These are phyloP conservation scores for Claviceps sp. DNA, from an alignment of 2,329 filamentous ascomycete species.

Conservation along the genomic window DNA sequence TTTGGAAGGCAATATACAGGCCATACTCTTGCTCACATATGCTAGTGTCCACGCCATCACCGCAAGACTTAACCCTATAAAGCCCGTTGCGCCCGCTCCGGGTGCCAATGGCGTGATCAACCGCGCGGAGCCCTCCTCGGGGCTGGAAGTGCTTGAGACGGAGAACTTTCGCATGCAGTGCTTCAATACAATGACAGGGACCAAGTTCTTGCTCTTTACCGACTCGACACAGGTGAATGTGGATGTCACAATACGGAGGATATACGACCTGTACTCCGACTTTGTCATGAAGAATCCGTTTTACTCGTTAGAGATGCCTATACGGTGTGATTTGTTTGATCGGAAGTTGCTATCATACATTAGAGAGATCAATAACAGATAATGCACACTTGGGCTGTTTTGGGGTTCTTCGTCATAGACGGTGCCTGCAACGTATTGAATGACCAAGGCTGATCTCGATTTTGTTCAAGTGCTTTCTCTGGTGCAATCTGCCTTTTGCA, in stretches of 20 bases:
- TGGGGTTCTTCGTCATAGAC: background rate
- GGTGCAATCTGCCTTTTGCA: background rate
- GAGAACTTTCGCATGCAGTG: conserved; percentile 93
- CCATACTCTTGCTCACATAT: conserved; percentile 5
- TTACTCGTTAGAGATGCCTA: conserved; percentile 94
- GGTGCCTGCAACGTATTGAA: background rate
- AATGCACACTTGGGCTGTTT: background rate
- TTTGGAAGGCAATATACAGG: background rate
- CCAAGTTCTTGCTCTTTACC: conserved; percentile 91
- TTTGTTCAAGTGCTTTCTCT: no score
- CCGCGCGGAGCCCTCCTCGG: conserved; percentile 54
- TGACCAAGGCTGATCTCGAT: background rate
- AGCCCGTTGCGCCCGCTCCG: conserved; percentile 21
- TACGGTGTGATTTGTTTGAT: conserved; percentile 91
- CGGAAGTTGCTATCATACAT: conserved; percentile 71
- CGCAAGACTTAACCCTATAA: conserved; percentile 45
- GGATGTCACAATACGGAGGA: conserved; percentile 66
- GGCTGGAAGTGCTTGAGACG: conserved; percentile 84
- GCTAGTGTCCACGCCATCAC: conserved; percentile 56
- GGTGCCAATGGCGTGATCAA: conserved; percentile 25
- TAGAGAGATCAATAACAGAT: conserved; percentile 53
- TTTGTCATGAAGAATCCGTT: conserved; percentile 99
- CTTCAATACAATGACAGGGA: conserved; percentile 87
- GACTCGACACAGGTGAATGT: conserved; percentile 79
- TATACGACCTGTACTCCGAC: conserved; percentile 92